phyloP scores from a whole-genome alignment of 2,329 filamentous ascomycete genomes.

The Exophiala mesophila region DNA sequence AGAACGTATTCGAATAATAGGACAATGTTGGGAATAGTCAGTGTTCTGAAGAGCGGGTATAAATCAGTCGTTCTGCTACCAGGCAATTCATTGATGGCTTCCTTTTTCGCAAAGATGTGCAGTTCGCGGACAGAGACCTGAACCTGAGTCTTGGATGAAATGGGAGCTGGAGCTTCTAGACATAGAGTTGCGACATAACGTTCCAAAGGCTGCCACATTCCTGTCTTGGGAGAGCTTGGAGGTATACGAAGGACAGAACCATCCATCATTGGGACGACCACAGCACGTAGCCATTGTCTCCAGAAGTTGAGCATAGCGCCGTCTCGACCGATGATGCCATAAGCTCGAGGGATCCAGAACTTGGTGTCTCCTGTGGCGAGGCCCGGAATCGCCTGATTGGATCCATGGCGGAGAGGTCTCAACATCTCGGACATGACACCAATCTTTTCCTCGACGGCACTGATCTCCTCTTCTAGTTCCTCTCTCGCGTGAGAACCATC shows the following conservation, averaged over 20 bases:
- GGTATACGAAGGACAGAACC: slow-evolving; percentile 77
- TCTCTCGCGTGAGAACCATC: slow-evolving; percentile 81
- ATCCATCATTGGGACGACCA: slow-evolving; percentile 94
- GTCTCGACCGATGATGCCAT: slow-evolving; percentile 86
- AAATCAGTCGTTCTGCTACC: slow-evolving; percentile 87
- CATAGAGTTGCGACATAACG: slow-evolving; percentile 96
- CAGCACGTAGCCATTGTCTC: slow-evolving; percentile 95
- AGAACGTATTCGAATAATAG: slow-evolving; percentile 90
- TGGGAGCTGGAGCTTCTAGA: slow-evolving; percentile 85
- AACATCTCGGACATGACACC: slow-evolving; percentile 93
- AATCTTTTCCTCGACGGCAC: slow-evolving; percentile 94
- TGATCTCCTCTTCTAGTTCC: slow-evolving; percentile 86
- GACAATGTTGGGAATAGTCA: slow-evolving; percentile 89
- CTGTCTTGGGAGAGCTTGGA: slow-evolving; percentile 80
- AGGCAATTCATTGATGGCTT: slow-evolving; percentile 87
- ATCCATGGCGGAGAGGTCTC: slow-evolving; percentile 84
- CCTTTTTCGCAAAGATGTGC: slow-evolving; percentile 85
- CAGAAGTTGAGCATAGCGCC: slow-evolving; percentile 80
- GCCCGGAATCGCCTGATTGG: slow-evolving; percentile 94
- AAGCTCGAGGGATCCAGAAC: slow-evolving; percentile 90
- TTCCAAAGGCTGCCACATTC: slow-evolving; percentile 93
- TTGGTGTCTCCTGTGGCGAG: slow-evolving; percentile 92
- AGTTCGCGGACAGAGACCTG: slow-evolving; percentile 86
- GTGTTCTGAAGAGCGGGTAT: slow-evolving; percentile 82
- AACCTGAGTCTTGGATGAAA: slow-evolving; percentile 91